phyloP scores from a whole-genome alignment of 2,329 filamentous ascomycete species.

The Trichoderma gracile region DNA sequence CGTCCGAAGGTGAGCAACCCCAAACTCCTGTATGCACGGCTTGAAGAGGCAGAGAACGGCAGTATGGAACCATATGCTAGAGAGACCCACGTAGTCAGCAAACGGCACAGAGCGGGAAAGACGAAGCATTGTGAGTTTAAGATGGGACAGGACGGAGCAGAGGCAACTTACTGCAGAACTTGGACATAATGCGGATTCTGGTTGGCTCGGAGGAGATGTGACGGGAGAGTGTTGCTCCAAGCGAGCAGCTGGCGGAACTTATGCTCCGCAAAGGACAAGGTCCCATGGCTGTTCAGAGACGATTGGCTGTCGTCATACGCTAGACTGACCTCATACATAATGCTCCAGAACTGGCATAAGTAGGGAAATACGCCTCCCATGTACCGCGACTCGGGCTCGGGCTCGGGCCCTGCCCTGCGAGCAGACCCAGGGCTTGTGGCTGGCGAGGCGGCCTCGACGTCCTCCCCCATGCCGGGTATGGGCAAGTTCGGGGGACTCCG shows the following conservation, averaged over 20 bases:
- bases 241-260: slow-evolving; percentile 44
- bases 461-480: neutral
- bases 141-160: too few species aligned
- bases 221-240: slow-evolving; percentile 40
- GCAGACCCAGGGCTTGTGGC: neutral
- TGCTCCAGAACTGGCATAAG: slow-evolving; percentile 42
- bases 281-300: slow-evolving; percentile 12
- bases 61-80: slow-evolving; percentile 45
- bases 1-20: slow-evolving; percentile 33
- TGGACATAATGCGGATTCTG: slow-evolving; percentile 39
- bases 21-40: slow-evolving; percentile 23
- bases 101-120: neutral
- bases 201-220: slow-evolving; percentile 32
- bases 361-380: slow-evolving; percentile 36
- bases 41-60: slow-evolving; percentile 42
- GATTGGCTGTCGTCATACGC: slow-evolving; percentile 32
- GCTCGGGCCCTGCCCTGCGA: neutral
- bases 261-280: slow-evolving; percentile 38
- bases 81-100: neutral
- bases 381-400: slow-evolving; percentile 17
- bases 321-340: slow-evolving; percentile 39
- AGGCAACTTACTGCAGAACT: slow-evolving; percentile 40
- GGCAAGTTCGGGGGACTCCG: slow-evolving; percentile 1
- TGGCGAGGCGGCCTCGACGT: neutral
- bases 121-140: too few species aligned